Evolutionary conservation across 768 basidiomycete species (phyloP).

Genomic region (Trametes cinnabarina): DNA sequence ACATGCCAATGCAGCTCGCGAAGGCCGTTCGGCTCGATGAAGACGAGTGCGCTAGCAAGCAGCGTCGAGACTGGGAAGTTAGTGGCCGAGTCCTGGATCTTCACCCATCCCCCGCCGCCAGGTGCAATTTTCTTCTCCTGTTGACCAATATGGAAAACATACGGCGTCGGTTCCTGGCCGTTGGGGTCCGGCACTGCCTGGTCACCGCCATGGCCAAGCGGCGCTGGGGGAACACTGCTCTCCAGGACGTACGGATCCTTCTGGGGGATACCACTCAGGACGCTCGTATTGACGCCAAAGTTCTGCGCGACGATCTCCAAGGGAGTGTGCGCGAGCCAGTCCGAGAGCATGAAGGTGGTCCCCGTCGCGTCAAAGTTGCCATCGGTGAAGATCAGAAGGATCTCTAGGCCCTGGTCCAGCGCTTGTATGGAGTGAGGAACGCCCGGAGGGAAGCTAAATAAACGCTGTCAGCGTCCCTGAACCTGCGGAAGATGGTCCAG

Average conservation of each 20-base stretch:
- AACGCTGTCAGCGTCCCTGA: neutral
- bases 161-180: constrained; percentile 20
- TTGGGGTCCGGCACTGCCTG: constrained; percentile 21
- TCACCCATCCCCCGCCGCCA: constrained; percentile 28
- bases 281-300: constrained; percentile 23
- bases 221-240: constrained; percentile 20
- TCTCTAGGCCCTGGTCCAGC: constrained; percentile 26
- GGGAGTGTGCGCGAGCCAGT: constrained; percentile 31
- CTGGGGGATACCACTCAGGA: constrained; percentile 22
- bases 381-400: constrained; percentile 29
- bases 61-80: constrained; percentile 26
- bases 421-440: constrained; percentile 29
- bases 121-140: constrained; percentile 23
- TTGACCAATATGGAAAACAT: constrained; percentile 24
- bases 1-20: constrained; percentile 29
- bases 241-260: constrained; percentile 27
- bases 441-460: constrained; percentile 25
- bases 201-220: constrained; percentile 18
- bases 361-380: constrained; percentile 30
- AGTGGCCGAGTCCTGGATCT: constrained; percentile 27
- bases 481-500: neutral
- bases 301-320: constrained; percentile 29
- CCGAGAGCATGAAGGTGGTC: constrained; percentile 31
- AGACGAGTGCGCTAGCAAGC: constrained; percentile 25
- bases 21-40: constrained; percentile 27